A percentile compares a stretch with the other conserved stretches of the same genome.
phyloP scores from a whole-genome alignment of 2,329 filamentous ascomycete genomes.

The Epichloe uncinata region DNA sequence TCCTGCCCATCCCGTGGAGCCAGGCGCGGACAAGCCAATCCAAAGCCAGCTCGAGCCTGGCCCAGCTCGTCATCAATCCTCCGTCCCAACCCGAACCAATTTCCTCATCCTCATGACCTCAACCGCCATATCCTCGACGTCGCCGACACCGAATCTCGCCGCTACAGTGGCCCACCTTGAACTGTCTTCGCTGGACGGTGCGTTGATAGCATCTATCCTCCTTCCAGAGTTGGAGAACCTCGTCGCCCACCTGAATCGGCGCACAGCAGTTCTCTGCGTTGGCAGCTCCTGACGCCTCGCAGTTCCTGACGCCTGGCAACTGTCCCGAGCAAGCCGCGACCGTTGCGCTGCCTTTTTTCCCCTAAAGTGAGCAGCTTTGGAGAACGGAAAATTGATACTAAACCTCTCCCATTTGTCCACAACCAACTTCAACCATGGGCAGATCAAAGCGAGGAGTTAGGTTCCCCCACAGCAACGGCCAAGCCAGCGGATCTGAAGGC shows the following conservation, averaged over 20 bases:
- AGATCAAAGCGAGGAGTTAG: conserved; percentile 37
- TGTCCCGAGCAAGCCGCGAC: not conserved
- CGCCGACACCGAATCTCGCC: not conserved
- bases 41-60: too few species aligned
- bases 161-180: not conserved
- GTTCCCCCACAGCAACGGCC: conserved; percentile 38
- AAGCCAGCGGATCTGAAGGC: conserved; percentile 31
- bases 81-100: not conserved
- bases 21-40: too few species aligned
- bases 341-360: not conserved
- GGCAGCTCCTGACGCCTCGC: not conserved
- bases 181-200: not conserved
- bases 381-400: not conserved
- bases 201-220: not conserved
- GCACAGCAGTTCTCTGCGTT: not conserved
- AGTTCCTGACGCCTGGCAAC: not conserved
- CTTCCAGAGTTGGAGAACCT: too few species aligned
- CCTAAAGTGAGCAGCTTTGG: too few species aligned
- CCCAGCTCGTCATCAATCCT: conserved; percentile 3
- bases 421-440: conserved; percentile 15
- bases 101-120: not conserved
- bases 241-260: not conserved
- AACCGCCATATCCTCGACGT: conserved; percentile 1
- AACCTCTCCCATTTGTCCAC: not conserved
- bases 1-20: too few species aligned